phyloP scores from a whole-genome alignment of 2,329 filamentous ascomycete genomes.

The Beauveria medogensis region DNA sequence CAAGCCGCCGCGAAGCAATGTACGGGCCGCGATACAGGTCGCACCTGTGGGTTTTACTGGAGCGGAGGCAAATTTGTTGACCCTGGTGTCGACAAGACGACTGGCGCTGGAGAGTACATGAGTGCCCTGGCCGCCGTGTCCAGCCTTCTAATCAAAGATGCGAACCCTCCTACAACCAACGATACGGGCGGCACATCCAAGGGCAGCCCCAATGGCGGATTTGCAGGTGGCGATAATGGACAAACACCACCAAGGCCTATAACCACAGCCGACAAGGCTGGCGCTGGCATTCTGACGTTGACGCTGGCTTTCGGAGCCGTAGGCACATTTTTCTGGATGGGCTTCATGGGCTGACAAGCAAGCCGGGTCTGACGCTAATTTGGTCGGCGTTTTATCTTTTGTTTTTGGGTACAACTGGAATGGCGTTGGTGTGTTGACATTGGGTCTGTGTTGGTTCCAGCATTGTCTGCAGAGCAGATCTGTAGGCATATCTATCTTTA shows the following conservation, averaged over 20 bases:
- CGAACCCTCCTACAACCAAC: constrained; percentile 31
- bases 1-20: constrained; percentile 54
- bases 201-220: constrained; percentile 28
- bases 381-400: not conserved
- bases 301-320: constrained; percentile 33
- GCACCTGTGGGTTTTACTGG: constrained; percentile 57
- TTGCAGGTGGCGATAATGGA: constrained; percentile 18
- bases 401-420: not conserved
- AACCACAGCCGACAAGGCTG: constrained; percentile 37
- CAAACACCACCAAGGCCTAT: constrained; percentile 22
- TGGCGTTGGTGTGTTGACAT: not conserved
- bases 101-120: constrained; percentile 49
- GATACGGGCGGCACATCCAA: constrained; percentile 39
- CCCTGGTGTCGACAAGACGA: constrained; percentile 34
- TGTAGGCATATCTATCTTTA: not conserved
- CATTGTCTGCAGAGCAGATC: not conserved
- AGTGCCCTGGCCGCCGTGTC: constrained; percentile 45
- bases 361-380: not conserved
- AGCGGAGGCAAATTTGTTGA: constrained; percentile 29
- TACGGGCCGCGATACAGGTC: constrained; percentile 47
- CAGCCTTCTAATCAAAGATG: constrained; percentile 33
- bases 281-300: constrained; percentile 41
- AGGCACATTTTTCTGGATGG: constrained; percentile 45
- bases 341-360: constrained; percentile 19
- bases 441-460: not conserved